Evolutionary conservation across 2,329 filamentous ascomycete species (phyloP).

Genomic region (Microthyrium microscopicum): DNA sequence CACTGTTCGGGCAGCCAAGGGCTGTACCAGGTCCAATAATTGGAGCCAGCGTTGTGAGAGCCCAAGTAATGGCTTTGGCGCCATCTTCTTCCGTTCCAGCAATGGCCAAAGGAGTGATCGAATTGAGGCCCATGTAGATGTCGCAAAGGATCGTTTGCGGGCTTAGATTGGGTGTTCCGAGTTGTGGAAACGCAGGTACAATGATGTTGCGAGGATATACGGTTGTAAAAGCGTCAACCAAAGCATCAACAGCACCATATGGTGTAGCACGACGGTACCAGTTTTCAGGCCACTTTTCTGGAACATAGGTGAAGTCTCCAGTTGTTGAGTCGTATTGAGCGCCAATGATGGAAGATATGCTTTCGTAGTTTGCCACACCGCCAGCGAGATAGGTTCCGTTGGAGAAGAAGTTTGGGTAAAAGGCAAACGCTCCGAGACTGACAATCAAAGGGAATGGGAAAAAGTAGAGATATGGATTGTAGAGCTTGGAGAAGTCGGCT

Average conservation of each 20-base stretch:
- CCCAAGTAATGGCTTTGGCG: constrained; percentile 14
- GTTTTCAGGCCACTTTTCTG: constrained; percentile 12
- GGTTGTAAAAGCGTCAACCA: constrained; percentile 17
- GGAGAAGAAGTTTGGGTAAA: constrained; percentile 13
- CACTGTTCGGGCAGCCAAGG: constrained; percentile 18
- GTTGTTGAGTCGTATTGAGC: constrained; percentile 9
- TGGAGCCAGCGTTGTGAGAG: constrained; percentile 16
- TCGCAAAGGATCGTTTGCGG: constrained; percentile 18
- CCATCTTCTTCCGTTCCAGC: constrained; percentile 13
- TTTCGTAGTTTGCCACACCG: constrained; percentile 13
- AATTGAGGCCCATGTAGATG: constrained; percentile 20
- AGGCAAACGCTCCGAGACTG: constrained; percentile 13
- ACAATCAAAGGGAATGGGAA: constrained; percentile 17
- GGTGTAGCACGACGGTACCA: constrained; percentile 13
- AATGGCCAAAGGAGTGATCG: constrained; percentile 18
- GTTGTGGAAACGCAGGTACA: constrained; percentile 14
- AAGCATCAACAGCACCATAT: constrained; percentile 10
- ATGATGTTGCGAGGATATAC: constrained; percentile 21
- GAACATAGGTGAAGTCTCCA: constrained; percentile 11
- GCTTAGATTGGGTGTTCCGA: constrained; percentile 18
- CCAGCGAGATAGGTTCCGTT: constrained; percentile 13
- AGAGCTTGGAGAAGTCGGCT: constrained; percentile 10
- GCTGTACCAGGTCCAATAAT: constrained; percentile 14
- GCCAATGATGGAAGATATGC: constrained; percentile 14
- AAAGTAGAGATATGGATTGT: constrained; percentile 18